Evolutionary conservation across 345 rosid species (phyloP), one percentile per base, ranked within the genome.

Genomic region (Populus nigra): DNA sequence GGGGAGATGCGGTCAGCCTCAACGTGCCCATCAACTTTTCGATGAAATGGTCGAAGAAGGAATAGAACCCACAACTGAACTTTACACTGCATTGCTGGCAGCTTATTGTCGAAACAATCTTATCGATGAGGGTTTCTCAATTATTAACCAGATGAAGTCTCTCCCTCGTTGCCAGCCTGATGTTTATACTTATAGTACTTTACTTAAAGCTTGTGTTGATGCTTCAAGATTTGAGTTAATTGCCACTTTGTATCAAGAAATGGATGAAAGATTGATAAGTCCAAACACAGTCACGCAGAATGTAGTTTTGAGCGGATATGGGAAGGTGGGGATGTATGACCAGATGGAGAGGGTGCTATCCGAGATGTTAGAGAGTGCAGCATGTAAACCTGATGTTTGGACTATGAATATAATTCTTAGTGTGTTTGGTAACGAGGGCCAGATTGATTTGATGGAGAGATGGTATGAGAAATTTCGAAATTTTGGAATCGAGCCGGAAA

Each of bases 301-400:
- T 78, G 89, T 86, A 63, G 97, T 95, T 33, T 83, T 95, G n/a
- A 90, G 94, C n/a, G 99, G 97, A 62, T 93, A 89, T 57, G 96
- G 97, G 61, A 89, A 85, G 80, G 92, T 88, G 0, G 96, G 92
- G 16, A 87, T 88, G 73, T 93, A 82, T 79, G 97, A 93, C 31
- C 90, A 88, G 83, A 93, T 95, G 99, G 97, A 95, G 88, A 86
- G 78, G 77, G 90, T 93, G 33, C 82, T 95, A 29, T 87, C 92
- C 0, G 93, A 86, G 45, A 93, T 95, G 98, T 76, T 95, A 9
- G 91, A 88, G 84, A 90, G 80, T 82, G 76, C 81, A 5, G 75
- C 77, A 7, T 86, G 94, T 77, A 93, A 86, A 76, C 99, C 98
- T 6, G 98, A 94, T 84, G 94, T 93, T 68, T 95, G 99, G 99